phyloP scores from a whole-genome alignment of 108 stramenopile genomes.

The Schizochytrium sp. region DNA sequence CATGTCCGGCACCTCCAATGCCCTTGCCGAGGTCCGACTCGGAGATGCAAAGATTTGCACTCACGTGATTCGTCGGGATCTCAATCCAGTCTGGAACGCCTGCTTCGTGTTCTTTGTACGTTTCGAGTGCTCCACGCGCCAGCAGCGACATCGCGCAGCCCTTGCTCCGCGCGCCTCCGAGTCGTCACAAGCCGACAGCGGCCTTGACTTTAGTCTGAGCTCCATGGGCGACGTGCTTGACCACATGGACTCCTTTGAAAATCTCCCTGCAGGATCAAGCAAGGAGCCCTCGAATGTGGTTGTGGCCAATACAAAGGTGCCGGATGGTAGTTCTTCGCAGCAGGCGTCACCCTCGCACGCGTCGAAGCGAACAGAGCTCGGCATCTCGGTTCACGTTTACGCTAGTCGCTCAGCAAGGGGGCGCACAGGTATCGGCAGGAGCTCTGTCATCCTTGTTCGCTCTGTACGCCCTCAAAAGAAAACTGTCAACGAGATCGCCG shows the following conservation, averaged over 20 bases:
- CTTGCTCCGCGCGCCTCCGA: neutral
- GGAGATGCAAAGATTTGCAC: neutral
- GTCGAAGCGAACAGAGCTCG: neutral
- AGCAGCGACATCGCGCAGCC: neutral
- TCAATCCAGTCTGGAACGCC: conserved; percentile 5
- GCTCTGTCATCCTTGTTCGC: neutral
- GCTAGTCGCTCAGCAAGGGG: neutral
- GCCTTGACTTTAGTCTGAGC: too few species aligned
- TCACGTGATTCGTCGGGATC: neutral
- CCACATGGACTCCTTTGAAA: too few species aligned
- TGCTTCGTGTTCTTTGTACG: neutral
- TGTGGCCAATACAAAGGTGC: neutral
- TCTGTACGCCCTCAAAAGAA: neutral
- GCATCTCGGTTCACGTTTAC: neutral
- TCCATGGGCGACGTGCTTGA: too few species aligned
- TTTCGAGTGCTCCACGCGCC: neutral
- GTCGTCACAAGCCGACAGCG: too few species aligned
- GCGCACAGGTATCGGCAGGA: neutral
- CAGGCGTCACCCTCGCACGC: neutral
- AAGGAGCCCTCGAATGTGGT: too few species aligned
- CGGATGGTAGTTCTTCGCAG: neutral
- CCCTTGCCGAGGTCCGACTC: neutral
- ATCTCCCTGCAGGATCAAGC: too few species aligned
- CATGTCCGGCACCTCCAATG: conserved; percentile 1
- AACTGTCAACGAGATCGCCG: neutral